These are phyloP conservation scores for Phytophthora palmivora DNA, from an alignment of 352 stramenopile species.

Conservation along the genomic window DNA sequence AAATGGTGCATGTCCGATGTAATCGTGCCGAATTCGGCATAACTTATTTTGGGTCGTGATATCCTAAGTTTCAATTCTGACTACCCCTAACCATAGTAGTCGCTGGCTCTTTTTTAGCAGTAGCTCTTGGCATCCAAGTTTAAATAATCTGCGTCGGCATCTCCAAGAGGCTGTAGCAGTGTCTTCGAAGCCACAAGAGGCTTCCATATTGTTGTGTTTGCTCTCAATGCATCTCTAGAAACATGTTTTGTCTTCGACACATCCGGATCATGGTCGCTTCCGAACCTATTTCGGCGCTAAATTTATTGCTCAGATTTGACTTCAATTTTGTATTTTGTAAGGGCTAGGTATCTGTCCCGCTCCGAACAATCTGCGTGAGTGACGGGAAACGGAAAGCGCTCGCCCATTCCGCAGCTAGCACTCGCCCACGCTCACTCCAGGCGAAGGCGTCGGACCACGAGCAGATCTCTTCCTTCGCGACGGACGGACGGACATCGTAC, in stretches of 20 bases:
- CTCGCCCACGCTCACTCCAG: constrained; percentile 5
- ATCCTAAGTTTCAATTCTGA: no score
- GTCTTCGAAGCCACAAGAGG: not conserved
- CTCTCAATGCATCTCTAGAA: not conserved
- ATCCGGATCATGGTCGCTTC: not conserved
- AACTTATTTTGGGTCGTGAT: not conserved
- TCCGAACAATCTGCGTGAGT: constrained; percentile 40
- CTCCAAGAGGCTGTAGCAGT: not conserved
- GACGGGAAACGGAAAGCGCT: constrained; percentile 42
- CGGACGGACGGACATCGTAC: constrained; percentile 12
- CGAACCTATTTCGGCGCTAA: not conserved
- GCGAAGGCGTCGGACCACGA: constrained; percentile 22
- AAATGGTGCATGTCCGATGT: not conserved
- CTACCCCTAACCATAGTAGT: not conserved
- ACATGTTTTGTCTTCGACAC: not conserved
- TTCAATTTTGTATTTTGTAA: not conserved
- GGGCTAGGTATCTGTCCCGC: constrained; percentile 3
- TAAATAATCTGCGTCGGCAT: no score
- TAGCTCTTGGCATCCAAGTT: not conserved
- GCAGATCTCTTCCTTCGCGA: constrained; percentile 4
- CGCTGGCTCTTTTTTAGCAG: constrained; percentile 16
- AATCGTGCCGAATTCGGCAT: not conserved
- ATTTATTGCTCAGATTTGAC: constrained; percentile 7
- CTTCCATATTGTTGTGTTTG: not conserved
- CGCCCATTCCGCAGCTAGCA: constrained; percentile 27